Evolutionary conservation across 73 alveolate genomes (phyloP).

Genomic region (Paraurostyla sp.): DNA sequence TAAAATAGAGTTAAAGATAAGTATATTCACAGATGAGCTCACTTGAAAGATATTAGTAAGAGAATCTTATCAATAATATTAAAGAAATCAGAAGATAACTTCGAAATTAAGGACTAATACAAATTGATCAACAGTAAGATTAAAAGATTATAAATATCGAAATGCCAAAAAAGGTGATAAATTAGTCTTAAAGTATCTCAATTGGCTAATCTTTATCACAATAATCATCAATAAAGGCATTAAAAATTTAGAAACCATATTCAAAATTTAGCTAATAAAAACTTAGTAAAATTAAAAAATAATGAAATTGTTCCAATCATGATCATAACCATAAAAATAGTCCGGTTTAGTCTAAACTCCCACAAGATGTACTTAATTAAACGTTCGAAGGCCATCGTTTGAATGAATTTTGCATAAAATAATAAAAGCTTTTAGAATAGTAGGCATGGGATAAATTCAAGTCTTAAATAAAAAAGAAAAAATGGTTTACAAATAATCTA

Average conservation of each 20-base stretch:
- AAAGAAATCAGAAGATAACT: not conserved
- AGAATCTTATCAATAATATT: not conserved
- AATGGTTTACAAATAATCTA: not conserved
- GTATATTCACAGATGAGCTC: not conserved
- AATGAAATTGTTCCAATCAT: not conserved
- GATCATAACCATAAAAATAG: not conserved
- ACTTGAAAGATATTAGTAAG: not conserved
- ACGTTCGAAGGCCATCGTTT: conserved; percentile 12
- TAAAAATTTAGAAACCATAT: not conserved
- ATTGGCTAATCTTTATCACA: too few species aligned
- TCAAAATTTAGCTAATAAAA: not conserved
- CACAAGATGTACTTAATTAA: not conserved
- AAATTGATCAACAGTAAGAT: not conserved
- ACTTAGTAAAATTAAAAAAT: not conserved
- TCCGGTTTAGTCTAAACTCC: not conserved
- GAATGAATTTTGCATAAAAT: not conserved
- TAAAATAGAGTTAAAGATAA: not conserved
- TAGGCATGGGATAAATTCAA: not conserved
- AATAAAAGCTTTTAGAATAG: conserved; percentile 15
- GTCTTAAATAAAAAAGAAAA: not conserved
- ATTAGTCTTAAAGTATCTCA: too few species aligned
- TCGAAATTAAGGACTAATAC: not conserved
- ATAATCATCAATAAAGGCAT: not conserved
- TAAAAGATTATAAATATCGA: conserved; percentile 3
- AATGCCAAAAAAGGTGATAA: too few species aligned